These are phyloP conservation scores for Thalassiosira hispida DNA, from an alignment of 352 stramenopile genomes.

Conservation along the genomic window DNA sequence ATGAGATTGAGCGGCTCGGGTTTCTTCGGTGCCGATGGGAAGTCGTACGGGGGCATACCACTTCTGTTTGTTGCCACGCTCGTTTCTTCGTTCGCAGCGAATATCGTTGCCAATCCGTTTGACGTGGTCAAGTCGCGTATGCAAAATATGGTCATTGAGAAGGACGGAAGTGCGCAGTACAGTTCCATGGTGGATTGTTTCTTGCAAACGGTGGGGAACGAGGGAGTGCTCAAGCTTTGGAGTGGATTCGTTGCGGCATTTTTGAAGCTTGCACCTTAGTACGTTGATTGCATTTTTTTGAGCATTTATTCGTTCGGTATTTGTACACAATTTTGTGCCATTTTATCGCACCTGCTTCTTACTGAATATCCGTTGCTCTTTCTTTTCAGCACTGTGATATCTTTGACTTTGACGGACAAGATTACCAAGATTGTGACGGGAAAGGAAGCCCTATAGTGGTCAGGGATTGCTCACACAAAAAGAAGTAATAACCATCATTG, in stretches of 20 bases:
- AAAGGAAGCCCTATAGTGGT: conserved; percentile 58
- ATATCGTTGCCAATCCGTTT: conserved; percentile 68
- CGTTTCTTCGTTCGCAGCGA: conserved; percentile 61
- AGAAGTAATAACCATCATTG: no score
- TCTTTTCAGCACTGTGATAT: conserved; percentile 73
- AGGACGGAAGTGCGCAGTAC: conserved; percentile 50
- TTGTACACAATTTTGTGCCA: no score
- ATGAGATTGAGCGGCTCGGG: conserved; percentile 49
- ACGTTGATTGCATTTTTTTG: no score
- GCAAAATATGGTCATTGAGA: conserved; percentile 48
- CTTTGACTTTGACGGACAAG: conserved; percentile 67
- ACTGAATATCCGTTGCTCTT: no score
- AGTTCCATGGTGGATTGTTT: conserved; percentile 65
- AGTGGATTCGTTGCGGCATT: conserved; percentile 70
- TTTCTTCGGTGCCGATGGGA: conserved; percentile 58
- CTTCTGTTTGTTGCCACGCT: conserved; percentile 65
- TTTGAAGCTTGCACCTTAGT: conserved; percentile 75
- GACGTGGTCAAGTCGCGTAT: conserved; percentile 71
- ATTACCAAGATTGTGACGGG: conserved; percentile 67
- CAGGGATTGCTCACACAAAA: no score
- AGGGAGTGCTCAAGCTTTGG: conserved; percentile 61
- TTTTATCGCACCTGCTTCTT: no score
- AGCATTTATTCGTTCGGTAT: no score
- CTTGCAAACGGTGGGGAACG: conserved; percentile 50
- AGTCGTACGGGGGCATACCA: conserved; percentile 57